Evolutionary conservation across 176 grass and related monocot species (phyloP).

Genomic region (Secale cereale): DNA sequence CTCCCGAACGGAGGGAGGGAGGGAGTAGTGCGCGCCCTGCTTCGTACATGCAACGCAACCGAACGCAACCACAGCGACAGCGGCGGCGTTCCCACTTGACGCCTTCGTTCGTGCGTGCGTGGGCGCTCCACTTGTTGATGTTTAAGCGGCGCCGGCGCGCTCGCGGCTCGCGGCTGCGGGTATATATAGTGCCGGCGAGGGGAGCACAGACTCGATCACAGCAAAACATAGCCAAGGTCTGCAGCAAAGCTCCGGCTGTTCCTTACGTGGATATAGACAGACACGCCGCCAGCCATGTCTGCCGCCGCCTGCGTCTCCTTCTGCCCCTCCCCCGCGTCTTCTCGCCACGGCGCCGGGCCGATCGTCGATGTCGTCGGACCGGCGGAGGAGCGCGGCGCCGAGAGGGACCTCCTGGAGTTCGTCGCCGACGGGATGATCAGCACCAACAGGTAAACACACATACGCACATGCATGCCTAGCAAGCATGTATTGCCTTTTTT

Average conservation of each 20-base stretch:
- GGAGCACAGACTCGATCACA: background rate
- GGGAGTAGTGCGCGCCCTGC: too few species aligned
- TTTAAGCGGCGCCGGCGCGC: background rate
- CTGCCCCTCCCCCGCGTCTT: background rate
- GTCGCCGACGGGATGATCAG: background rate
- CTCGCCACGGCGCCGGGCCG: background rate
- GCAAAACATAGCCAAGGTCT: background rate
- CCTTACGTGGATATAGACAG: too few species aligned
- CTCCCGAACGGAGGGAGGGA: too few species aligned
- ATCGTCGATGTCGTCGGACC: background rate
- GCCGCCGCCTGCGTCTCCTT: slow-evolving; percentile 3
- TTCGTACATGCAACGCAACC: background rate
- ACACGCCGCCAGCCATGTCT: background rate
- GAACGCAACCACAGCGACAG: background rate
- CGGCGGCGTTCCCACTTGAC: background rate
- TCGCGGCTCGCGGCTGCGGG: background rate
- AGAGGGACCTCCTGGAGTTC: background rate
- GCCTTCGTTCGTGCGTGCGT: too few species aligned
- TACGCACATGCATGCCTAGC: background rate
- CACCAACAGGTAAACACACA: background rate
- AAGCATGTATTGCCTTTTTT: too few species aligned
- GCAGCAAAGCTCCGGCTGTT: too few species aligned
- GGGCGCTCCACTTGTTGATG: background rate
- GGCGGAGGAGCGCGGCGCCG: background rate
- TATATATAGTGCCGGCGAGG: background rate